Conservation (phyloP, 139 green algal species). For the Microglena sp. region DNA sequence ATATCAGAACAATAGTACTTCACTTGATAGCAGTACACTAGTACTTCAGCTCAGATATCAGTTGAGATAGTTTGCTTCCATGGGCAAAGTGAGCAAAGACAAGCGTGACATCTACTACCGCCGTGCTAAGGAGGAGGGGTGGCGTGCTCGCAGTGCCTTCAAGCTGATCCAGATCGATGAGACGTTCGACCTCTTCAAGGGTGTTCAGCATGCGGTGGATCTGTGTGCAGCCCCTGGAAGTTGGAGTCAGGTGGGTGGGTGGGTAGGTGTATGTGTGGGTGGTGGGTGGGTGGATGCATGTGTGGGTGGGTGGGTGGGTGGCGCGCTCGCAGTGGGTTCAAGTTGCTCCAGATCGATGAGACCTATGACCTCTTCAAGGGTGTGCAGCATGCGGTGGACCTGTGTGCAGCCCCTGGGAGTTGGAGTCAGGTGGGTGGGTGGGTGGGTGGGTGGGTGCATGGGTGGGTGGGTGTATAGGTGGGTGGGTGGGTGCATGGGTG, state of each 20-base stretch:
- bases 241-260: conserved; percentile 85
- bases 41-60: no score
- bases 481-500: no score
- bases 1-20: no score
- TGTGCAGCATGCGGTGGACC: conserved; percentile 85
- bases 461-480: no score
- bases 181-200: conserved; percentile 77
- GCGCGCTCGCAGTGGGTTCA: conserved; percentile 88
- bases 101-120: conserved; percentile 94
- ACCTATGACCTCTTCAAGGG: conserved; percentile 80
- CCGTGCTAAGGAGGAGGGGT: conserved; percentile 97
- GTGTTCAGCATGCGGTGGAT: conserved; percentile 87
- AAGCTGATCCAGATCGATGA: conserved; percentile 99
- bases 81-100: conserved; percentile 72
- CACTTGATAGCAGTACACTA: no score
- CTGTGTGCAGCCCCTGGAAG: conserved; percentile 92
- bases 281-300: no score
- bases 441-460: no score
- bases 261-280: no score
- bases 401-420: conserved; percentile 90
- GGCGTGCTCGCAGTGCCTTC: conserved; percentile 87
- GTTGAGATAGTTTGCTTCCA: conserved; percentile 18
- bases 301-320: conserved; percentile 96
- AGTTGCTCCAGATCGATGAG: conserved; percentile 96
- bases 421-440: conserved; percentile 86